Evolutionary conservation across 352 stramenopile species (phyloP).

Genomic region (Pythium oligandrum): DNA sequence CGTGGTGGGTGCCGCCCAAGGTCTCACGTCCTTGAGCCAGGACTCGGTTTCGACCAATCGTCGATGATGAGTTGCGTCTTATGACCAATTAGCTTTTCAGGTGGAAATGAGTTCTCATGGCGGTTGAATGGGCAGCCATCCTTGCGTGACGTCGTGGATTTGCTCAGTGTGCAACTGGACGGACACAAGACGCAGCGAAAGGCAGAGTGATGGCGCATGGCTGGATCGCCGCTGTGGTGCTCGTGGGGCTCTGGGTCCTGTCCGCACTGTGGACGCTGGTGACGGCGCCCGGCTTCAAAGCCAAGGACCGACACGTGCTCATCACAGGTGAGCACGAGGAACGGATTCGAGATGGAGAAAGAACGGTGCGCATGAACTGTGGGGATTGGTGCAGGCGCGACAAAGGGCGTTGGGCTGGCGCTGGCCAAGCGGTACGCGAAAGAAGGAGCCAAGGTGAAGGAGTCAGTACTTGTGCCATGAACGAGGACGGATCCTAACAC

Average conservation of each 20-base stretch:
- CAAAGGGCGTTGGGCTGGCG: slow-evolving; percentile 36
- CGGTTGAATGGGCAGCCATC: too few species aligned
- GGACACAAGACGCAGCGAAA: too few species aligned
- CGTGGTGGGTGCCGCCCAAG: too few species aligned
- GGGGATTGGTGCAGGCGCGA: slow-evolving; percentile 6
- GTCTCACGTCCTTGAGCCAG: too few species aligned
- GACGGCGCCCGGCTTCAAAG: slow-evolving; percentile 6
- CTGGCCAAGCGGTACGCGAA: slow-evolving; percentile 49
- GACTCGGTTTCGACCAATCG: too few species aligned
- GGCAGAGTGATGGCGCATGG: neutral
- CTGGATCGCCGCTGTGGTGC: slow-evolving; percentile 1
- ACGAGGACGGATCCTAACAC: too few species aligned
- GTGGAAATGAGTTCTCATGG: too few species aligned
- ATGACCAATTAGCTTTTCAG: too few species aligned
- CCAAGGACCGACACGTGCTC: slow-evolving; percentile 15
- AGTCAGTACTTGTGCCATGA: neutral
- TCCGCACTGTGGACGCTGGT: slow-evolving; percentile 9
- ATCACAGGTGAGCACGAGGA: slow-evolving; percentile 11
- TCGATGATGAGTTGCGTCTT: too few species aligned
- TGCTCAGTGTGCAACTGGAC: too few species aligned
- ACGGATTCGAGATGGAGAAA: too few species aligned
- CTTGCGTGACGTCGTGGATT: too few species aligned
- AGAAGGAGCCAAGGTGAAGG: slow-evolving; percentile 23
- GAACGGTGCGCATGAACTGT: neutral
- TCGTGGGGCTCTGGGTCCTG: slow-evolving; percentile 6